phyloP scores from a whole-genome alignment of 2,329 filamentous ascomycete genomes.

The Cytospora chrysosperma region DNA sequence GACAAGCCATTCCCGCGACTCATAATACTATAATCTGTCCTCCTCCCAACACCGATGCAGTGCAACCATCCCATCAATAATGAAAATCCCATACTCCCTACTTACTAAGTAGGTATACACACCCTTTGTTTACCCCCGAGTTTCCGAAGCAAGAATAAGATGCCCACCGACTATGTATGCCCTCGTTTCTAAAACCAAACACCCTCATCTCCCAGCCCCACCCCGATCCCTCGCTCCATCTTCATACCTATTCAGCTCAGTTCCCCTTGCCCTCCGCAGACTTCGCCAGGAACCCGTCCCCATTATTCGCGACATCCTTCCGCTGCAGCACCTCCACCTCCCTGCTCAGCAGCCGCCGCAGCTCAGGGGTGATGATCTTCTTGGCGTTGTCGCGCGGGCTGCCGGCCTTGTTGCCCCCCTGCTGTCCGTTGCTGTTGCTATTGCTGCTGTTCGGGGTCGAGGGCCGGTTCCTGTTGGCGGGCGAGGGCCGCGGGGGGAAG shows the following conservation, averaged over 20 bases:
- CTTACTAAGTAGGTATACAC: too few species aligned
- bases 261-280: not conserved
- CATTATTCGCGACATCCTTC: slow-evolving; percentile 31
- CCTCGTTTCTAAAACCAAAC: not conserved
- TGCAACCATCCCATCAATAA: not conserved
- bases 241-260: not conserved
- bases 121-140: not conserved
- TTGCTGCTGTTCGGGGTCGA: slow-evolving; percentile 19
- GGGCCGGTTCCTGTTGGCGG: slow-evolving; percentile 11
- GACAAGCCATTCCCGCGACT: not conserved
- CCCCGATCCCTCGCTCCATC: not conserved
- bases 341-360: slow-evolving; percentile 52
- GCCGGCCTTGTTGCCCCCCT: slow-evolving; percentile 22
- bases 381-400: slow-evolving; percentile 29
- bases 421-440: not conserved
- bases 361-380: slow-evolving; percentile 56
- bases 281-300: slow-evolving; percentile 27
- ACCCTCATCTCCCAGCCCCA: not conserved
- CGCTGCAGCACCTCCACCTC: slow-evolving; percentile 45
- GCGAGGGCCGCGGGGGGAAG: not conserved
- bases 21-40: not conserved
- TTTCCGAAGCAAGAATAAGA: too few species aligned
- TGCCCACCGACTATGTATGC: not conserved
- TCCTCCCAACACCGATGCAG: slow-evolving; percentile 8
- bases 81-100: not conserved